Conservation (phyloP, 208 protist species). For the Acanthamoeba lenticulata region DNA sequence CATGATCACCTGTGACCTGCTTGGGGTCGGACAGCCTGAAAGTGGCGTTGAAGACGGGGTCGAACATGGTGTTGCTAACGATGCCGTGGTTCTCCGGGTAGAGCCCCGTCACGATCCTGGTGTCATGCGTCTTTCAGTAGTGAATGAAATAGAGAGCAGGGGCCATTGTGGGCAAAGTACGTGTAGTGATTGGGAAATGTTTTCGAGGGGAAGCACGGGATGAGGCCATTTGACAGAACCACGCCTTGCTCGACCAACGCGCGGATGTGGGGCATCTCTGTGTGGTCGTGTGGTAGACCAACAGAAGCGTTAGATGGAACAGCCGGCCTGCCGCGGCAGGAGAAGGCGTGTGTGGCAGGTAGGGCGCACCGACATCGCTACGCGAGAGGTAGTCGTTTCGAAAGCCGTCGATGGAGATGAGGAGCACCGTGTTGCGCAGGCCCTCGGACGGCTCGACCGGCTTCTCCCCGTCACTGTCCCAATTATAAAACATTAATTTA, state of each 20-base stretch:
- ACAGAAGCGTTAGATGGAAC: neutral
- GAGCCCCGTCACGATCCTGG: constrained; percentile 62
- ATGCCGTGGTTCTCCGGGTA: constrained; percentile 69
- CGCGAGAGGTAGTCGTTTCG: constrained; percentile 52
- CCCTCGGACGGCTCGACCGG: neutral
- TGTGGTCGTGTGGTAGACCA: neutral
- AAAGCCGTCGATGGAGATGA: constrained; percentile 69
- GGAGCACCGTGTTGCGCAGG: neutral
- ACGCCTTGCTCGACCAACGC: neutral
- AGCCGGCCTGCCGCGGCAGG: neutral
- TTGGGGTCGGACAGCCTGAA: neutral
- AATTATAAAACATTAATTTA: neutral
- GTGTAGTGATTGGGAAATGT: constrained; percentile 71
- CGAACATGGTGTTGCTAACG: constrained; percentile 59
- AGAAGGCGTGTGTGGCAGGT: neutral
- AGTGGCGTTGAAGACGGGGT: constrained; percentile 54
- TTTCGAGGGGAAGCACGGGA: constrained; percentile 46
- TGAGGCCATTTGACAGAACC: constrained; percentile 23
- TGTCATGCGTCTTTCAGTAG: neutral
- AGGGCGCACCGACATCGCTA: neutral
- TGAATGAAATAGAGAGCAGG: neutral
- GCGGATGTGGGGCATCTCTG: constrained; percentile 12
- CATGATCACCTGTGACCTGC: neutral
- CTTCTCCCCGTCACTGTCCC: neutral
- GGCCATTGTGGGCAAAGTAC: neutral